phyloP scores from a whole-genome alignment of 106 monocot genomes.

The Agapanthus africanus region DNA sequence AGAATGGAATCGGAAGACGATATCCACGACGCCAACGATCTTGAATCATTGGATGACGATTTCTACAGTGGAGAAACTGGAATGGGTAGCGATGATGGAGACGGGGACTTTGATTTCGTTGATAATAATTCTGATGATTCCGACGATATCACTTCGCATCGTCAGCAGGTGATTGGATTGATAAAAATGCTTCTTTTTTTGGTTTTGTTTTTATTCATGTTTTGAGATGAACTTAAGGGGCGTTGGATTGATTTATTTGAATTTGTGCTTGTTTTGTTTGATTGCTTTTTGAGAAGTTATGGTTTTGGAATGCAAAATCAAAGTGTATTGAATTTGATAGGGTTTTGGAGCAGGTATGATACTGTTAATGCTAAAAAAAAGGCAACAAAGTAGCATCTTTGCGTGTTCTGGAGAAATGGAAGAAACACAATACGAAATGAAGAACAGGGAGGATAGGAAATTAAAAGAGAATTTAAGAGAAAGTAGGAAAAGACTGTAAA shows the following conservation, averaged over 20 bases:
- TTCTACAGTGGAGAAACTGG: slow-evolving; percentile 71
- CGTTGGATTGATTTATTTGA: not conserved
- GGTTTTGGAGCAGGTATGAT: too few relatives aligned
- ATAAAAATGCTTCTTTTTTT: not conserved
- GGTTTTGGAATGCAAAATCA: not conserved
- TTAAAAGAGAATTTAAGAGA: too few relatives aligned
- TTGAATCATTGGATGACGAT: slow-evolving; percentile 62
- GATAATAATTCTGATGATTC: slow-evolving; percentile 36
- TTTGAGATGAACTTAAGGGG: not conserved
- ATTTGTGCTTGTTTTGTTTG: too few relatives aligned
- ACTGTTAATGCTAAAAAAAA: too few relatives aligned
- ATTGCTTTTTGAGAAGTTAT: not conserved
- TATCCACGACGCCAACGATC: slow-evolving; percentile 69
- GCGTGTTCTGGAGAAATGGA: too few relatives aligned
- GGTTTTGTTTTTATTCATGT: not conserved
- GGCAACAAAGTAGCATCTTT: too few relatives aligned
- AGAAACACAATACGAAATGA: too few relatives aligned
- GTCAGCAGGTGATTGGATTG: slow-evolving; percentile 80
- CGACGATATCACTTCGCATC: slow-evolving; percentile 30
- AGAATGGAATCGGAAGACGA: slow-evolving; percentile 87
- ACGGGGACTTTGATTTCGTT: slow-evolving; percentile 44
- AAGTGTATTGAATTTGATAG: too few relatives aligned
- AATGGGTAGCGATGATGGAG: slow-evolving; percentile 29
- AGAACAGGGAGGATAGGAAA: too few relatives aligned
- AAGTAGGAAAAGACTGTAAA: too few relatives aligned